These are phyloP conservation scores for Russula vinacea DNA, from an alignment of 768 basidiomycete genomes.

Conservation along the genomic window DNA sequence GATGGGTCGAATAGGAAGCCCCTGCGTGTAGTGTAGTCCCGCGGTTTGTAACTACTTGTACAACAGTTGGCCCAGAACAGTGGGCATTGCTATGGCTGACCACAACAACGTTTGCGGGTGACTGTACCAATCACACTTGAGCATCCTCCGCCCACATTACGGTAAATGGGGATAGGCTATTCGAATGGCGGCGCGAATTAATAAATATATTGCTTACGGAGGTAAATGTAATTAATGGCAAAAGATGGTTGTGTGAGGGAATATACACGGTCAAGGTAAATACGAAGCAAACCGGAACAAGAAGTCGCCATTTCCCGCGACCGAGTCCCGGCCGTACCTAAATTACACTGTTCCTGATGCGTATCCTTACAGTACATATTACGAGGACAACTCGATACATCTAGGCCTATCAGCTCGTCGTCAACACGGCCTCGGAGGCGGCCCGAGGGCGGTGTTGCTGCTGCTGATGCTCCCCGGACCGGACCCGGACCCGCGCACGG, in stretches of 20 bases:
- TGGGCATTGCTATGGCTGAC: neutral
- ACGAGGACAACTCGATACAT: no score
- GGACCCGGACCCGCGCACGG: neutral
- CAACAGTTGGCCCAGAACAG: neutral
- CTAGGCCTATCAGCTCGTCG: neutral
- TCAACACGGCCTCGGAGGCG: neutral
- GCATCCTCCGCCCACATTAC: neutral
- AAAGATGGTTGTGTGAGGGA: neutral
- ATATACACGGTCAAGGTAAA: no score
- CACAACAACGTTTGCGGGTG: neutral
- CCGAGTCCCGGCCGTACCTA: slow-evolving; percentile 5
- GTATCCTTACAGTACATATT: neutral
- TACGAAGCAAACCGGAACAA: neutral
- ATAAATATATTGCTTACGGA: neutral
- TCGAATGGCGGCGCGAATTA: neutral
- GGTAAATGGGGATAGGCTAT: neutral
- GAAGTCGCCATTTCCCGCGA: neutral
- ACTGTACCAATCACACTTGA: neutral
- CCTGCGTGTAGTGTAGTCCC: neutral
- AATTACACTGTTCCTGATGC: neutral
- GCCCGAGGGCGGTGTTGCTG: neutral
- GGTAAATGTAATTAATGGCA: neutral
- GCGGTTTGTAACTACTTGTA: no score
- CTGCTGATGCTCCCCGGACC: neutral
- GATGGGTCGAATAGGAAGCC: no score